A percentile compares a stretch with the other conserved stretches of the same genome.
Evolutionary conservation across 202 grass and related monocot species (phyloP).

Genomic region (Eragrostis tef): DNA sequence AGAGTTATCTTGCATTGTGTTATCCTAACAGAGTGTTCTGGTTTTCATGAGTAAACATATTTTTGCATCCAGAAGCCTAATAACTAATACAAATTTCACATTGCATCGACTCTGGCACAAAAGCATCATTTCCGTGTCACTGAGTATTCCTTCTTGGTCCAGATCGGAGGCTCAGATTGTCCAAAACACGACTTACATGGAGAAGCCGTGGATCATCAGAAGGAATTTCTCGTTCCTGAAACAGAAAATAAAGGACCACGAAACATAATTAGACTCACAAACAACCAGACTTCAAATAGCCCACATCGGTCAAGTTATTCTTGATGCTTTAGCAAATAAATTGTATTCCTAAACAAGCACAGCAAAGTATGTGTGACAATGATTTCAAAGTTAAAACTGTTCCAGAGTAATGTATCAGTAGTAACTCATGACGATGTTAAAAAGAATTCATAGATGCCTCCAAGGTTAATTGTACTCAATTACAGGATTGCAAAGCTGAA

Average conservation of each 20-base stretch:
- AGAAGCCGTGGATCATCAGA: constrained; percentile 79
- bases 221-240: constrained; percentile 83
- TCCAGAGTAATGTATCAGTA: neutral
- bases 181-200: constrained; percentile 55
- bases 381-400: constrained; percentile 12
- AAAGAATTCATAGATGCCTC: neutral
- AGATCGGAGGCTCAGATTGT: constrained; percentile 56
- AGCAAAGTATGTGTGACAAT: constrained; percentile 4
- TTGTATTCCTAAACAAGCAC: neutral
- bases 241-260: constrained; percentile 15
- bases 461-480: constrained; percentile 29
- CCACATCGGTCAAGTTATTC: neutral
- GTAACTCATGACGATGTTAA: neutral
- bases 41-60: constrained; percentile 14
- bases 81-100: constrained; percentile 17
- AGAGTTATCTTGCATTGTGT: neutral
- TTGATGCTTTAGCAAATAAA: neutral
- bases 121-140: neutral
- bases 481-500: constrained; percentile 1
- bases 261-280: constrained; percentile 8
- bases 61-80: constrained; percentile 26
- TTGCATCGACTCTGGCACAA: neutral
- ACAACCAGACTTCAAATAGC: neutral
- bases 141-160: constrained; percentile 63
- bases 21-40: constrained; percentile 12